Conservation (phyloP, 176 grass and related monocot genomes). For the Dactylis glomerata region DNA sequence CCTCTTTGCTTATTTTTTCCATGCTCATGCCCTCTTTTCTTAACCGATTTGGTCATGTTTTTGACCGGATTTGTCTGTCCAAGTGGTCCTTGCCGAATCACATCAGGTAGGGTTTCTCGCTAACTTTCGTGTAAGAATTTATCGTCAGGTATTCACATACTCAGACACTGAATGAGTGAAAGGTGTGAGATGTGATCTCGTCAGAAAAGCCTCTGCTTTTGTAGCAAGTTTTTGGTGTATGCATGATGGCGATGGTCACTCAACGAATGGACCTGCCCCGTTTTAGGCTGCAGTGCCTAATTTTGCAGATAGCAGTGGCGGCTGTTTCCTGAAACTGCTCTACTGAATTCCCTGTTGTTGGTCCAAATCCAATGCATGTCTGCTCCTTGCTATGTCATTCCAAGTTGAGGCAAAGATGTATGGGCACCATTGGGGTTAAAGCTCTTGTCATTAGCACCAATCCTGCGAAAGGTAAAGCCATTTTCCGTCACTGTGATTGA, state of each 20-base stretch:
- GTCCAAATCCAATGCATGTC: not conserved
- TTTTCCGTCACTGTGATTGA: not conserved
- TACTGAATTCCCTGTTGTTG: not conserved
- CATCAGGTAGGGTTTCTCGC: not conserved
- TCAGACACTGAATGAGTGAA: not conserved
- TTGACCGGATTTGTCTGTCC: not conserved
- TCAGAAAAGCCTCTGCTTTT: constrained; percentile 11
- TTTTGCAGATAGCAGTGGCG: not conserved
- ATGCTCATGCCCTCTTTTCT: not conserved
- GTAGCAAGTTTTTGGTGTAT: constrained; percentile 16
- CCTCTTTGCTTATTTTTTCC: not conserved
- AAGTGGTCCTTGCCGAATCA: not conserved
- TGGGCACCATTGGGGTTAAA: not conserved
- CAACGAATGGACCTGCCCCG: not conserved
- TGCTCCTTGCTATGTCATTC: not conserved
- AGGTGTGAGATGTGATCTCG: not conserved
- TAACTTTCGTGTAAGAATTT: not conserved
- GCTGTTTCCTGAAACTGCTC: constrained; percentile 29
- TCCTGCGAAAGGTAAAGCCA: not conserved
- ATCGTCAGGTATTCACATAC: not conserved
- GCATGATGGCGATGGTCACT: not conserved
- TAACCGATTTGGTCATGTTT: constrained; percentile 15
- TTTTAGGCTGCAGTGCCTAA: constrained; percentile 1
- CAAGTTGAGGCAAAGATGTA: not conserved
- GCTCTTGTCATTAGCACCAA: not conserved